phyloP scores from a whole-genome alignment of 2,329 filamentous ascomycete species.

The Fusarium proliferatum region DNA sequence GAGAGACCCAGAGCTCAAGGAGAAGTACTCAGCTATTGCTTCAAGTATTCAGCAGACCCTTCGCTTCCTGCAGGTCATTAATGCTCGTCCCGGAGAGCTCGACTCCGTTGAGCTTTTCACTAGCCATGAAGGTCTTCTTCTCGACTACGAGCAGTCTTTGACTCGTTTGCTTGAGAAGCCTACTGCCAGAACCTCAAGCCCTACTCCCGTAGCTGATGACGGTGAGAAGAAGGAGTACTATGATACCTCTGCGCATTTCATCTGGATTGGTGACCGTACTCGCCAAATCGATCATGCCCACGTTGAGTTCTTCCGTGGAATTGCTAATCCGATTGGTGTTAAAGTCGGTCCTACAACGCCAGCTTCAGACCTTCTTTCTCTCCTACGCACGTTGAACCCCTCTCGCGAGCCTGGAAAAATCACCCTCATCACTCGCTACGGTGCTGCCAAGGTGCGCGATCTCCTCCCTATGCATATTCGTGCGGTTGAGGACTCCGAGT shows the following conservation, averaged over 20 bases:
- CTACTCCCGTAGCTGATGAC: slow-evolving; percentile 57
- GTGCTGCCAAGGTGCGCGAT: slow-evolving; percentile 77
- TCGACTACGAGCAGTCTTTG: slow-evolving; percentile 93
- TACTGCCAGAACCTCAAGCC: slow-evolving; percentile 45
- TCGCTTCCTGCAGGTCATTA: slow-evolving; percentile 93
- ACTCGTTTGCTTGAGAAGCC: slow-evolving; percentile 81
- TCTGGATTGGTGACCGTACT: slow-evolving; percentile 98
- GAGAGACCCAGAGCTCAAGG: slow-evolving; percentile 81
- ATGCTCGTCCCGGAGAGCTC: slow-evolving; percentile 84
- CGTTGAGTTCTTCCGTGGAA: slow-evolving; percentile 96
- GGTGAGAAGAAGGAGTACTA: slow-evolving; percentile 74
- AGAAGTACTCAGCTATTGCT: slow-evolving; percentile 88
- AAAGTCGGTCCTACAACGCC: slow-evolving; percentile 93
- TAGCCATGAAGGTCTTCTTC: slow-evolving; percentile 90
- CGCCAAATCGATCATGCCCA: slow-evolving; percentile 93
- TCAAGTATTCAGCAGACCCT: slow-evolving; percentile 88
- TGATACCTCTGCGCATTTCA: slow-evolving; percentile 94
- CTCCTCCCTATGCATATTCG: slow-evolving; percentile 88
- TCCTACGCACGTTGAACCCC: slow-evolving; percentile 90
- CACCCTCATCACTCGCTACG: slow-evolving; percentile 95
- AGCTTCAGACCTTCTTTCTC: slow-evolving; percentile 76
- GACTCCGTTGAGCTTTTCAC: slow-evolving; percentile 96
- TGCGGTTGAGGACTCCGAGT: slow-evolving; percentile 84
- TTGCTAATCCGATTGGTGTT: slow-evolving; percentile 95
- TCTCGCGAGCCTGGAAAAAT: slow-evolving; percentile 86